A percentile compares a stretch with the other conserved stretches of the same genome.
phyloP scores from a whole-genome alignment of 106 monocot genomes.

The Phalaenopsis equestris region DNA sequence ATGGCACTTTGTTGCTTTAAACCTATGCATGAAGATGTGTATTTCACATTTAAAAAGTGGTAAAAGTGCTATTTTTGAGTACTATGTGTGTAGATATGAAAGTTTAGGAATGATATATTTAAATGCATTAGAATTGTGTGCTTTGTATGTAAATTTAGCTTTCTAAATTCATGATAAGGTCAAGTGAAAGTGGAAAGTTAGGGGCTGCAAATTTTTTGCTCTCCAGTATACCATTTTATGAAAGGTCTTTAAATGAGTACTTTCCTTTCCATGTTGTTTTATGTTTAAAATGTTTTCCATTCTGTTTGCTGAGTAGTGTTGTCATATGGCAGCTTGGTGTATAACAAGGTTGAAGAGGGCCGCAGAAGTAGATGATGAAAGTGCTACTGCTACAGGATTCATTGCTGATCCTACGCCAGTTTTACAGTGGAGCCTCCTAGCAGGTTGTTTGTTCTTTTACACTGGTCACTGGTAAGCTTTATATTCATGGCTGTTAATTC shows the following conservation, averaged over 20 bases:
- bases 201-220: not conserved
- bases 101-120: too few relatives aligned
- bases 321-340: conserved; percentile 59
- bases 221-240: not conserved
- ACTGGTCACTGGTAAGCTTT: conserved; percentile 80
- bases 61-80: too few relatives aligned
- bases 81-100: too few relatives aligned
- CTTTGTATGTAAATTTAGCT: too few relatives aligned
- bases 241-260: not conserved
- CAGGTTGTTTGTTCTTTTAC: conserved; percentile 78
- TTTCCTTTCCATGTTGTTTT: not conserved
- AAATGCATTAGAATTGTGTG: too few relatives aligned
- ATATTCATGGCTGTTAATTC: not conserved
- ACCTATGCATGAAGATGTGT: too few relatives aligned
- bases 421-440: conserved; percentile 76
- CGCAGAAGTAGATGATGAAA: conserved; percentile 3
- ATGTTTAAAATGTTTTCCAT: conserved; percentile 5
- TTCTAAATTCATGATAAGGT: not conserved
- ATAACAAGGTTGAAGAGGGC: conserved; percentile 37
- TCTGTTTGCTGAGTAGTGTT: not conserved
- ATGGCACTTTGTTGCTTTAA: too few relatives aligned
- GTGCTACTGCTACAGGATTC: conserved; percentile 11
- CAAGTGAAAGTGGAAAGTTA: not conserved
- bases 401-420: conserved; percentile 44
- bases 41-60: too few relatives aligned